Evolutionary conservation across 352 stramenopile species (phyloP), one percentile per base, ranked within the genome.

Genomic region (Pilasporangium apinafurcum): DNA sequence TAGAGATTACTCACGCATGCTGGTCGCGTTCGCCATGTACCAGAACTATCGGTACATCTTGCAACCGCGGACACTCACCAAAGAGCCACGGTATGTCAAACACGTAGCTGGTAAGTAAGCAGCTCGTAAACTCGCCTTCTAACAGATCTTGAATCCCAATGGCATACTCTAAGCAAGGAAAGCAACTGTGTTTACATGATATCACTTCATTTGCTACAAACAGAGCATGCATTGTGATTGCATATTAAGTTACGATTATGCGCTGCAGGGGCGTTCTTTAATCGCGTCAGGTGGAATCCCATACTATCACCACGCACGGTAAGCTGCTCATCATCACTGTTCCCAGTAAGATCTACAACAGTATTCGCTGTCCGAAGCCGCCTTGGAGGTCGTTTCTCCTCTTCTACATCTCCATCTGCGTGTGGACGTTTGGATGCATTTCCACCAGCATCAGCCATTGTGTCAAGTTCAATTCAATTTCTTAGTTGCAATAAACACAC

Each of bases 61-160:
- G 37, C 4, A 92, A 63, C 20, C 70, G 63, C 5, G 76, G 60
- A 45, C 72, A 87, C 48, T 83, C 56, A 0, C 48, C 21, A 21
- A 92, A 78, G 1, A 92, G 71, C 81, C 81, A 92, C 25, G 56
- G 44, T 14, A 91, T 46, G 51, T 92, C 77, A 49, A 65, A 81
- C 64, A 86, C 87, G 62, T 92, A 92, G 53, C 86, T 92, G 40
- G 73, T 88, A 28, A 92, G 46, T n/a, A 92, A 48, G 22, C 65
- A 83, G 9, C 52, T 57, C 8, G 59, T 59, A 42, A 83, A 92
- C 14, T 77, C 57, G n/a, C 78, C 81, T 0, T 61, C 50, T 7
- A 92, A 42, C 16, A 92, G 39, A 6, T 82, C 73, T 0, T 26
- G 24, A 9, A 91, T 40, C 4, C 63, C 56, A 33, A 82, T 54